Evolutionary conservation across 192 early-diverging fungal species (phyloP).

Genomic region (Backusella liffmaniae): DNA sequence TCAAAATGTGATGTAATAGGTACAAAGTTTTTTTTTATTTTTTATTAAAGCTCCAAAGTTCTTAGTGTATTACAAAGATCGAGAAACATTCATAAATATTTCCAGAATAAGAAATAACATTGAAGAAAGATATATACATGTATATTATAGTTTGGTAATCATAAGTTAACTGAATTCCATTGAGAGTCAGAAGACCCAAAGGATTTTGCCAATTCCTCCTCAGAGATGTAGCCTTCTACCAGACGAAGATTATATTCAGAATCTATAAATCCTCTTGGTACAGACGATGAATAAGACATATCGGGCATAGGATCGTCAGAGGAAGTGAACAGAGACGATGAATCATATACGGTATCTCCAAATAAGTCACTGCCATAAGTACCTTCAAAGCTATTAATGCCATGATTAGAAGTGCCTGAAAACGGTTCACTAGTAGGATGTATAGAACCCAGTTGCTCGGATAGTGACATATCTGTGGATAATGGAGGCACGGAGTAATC

Average conservation of each 20-base stretch:
- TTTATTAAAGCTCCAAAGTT: no score
- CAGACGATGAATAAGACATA: background rate
- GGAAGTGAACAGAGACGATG: background rate
- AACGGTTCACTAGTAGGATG: background rate
- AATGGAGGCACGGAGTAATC: background rate
- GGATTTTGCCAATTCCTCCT: background rate
- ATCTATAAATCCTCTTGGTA: background rate
- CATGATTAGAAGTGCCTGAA: background rate
- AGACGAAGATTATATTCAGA: background rate
- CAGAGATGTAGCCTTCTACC: background rate
- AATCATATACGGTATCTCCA: slow-evolving; percentile 29
- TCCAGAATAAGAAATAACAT: background rate
- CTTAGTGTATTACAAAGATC: no score
- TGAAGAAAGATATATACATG: background rate
- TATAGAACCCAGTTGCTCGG: background rate
- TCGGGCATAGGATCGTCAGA: background rate
- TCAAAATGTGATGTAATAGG: no score
- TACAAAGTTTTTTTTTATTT: no score
- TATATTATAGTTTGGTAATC: background rate
- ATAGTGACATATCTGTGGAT: background rate
- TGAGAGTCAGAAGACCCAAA: background rate
- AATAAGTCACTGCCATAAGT: slow-evolving; percentile 20
- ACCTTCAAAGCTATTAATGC: slow-evolving; percentile 20
- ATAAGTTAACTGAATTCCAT: background rate
- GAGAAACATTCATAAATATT: background rate